Percentiles rank a stretch among this genome's conserved stretches.
Conservation (phyloP, 768 basidiomycete genomes). For the Calocybe gangraenosa region DNA sequence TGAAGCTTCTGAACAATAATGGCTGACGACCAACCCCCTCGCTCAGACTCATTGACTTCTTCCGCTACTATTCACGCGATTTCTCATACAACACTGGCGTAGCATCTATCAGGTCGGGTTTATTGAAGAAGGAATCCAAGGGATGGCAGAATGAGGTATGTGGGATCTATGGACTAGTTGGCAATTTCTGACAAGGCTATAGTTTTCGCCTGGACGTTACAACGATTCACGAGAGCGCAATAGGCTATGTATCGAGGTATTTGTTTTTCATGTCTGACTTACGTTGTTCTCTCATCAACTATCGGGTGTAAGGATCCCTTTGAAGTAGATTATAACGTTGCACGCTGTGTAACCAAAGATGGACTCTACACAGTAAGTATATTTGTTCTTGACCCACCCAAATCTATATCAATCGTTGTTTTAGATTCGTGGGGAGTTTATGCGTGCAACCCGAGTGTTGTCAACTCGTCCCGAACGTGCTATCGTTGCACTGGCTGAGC, state of each 20-base stretch:
- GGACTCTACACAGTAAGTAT: conserved; percentile 88
- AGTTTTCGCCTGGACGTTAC: conserved; percentile 53
- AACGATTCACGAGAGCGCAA: conserved; percentile 84
- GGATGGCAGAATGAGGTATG: conserved; percentile 93
- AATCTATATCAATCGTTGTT: conserved; percentile 9
- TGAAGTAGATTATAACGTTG: conserved; percentile 94
- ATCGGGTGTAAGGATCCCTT: conserved; percentile 76
- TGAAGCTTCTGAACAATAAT: background rate
- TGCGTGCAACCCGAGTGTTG: conserved; percentile 89
- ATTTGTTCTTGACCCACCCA: conserved; percentile 17
- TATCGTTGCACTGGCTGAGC: conserved; percentile 75
- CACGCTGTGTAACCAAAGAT: conserved; percentile 93
- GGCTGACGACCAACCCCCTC: background rate
- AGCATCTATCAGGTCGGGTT: conserved; percentile 84
- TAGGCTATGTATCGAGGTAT: conserved; percentile 92
- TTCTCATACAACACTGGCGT: conserved; percentile 91
- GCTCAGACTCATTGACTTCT: conserved; percentile 90
- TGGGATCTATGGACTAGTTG: conserved; percentile 9
- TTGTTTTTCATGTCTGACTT: background rate
- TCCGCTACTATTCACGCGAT: conserved; percentile 92
- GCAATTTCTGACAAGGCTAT: conserved; percentile 4
- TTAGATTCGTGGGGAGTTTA: conserved; percentile 97
- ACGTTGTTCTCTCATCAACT: background rate
- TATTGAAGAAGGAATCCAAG: conserved; percentile 86
- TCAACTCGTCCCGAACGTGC: conserved; percentile 76